Evolutionary conservation across 306 rosid genomes (phyloP).

Genomic region (Argentina anserina): DNA sequence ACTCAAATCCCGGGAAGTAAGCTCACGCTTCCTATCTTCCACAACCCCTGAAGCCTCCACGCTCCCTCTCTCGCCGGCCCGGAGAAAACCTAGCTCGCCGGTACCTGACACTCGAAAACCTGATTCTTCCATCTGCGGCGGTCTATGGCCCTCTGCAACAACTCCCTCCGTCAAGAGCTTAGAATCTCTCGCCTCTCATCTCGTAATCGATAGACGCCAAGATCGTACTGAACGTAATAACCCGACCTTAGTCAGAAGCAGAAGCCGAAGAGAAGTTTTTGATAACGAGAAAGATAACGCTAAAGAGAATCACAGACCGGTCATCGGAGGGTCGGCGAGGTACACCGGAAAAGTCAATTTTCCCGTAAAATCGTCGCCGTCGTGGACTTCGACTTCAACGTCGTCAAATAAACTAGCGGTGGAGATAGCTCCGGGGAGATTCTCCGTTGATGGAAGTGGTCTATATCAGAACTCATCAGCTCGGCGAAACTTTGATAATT

Average conservation of each 20-base stretch:
- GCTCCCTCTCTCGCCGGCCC: slow-evolving; percentile 39
- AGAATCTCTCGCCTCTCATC: slow-evolving; percentile 63
- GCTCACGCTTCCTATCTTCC: slow-evolving; percentile 46
- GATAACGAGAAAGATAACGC: slow-evolving; percentile 31
- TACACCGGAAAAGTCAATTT: slow-evolving; percentile 25
- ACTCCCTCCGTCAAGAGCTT: slow-evolving; percentile 23
- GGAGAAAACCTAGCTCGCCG: slow-evolving; percentile 32
- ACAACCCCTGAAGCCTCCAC: slow-evolving; percentile 24
- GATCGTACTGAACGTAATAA: slow-evolving; percentile 31
- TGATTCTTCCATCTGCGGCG: slow-evolving; percentile 36
- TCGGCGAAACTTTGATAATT: slow-evolving; percentile 29
- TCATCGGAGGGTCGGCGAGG: slow-evolving; percentile 42
- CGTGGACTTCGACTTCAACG: slow-evolving; percentile 19
- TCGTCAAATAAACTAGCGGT: slow-evolving; percentile 15
- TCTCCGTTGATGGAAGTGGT: slow-evolving; percentile 47
- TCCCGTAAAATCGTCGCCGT: slow-evolving; percentile 2
- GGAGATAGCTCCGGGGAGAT: slow-evolving; percentile 37
- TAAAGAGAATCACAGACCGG: slow-evolving; percentile 44
- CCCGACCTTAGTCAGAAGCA: slow-evolving; percentile 19
- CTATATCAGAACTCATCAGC: slow-evolving; percentile 24
- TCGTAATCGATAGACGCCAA: slow-evolving; percentile 50
- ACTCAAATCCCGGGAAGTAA: slow-evolving; percentile 44
- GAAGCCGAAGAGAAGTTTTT: slow-evolving; percentile 30
- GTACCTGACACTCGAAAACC: slow-evolving; percentile 19
- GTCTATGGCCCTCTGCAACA: slow-evolving; percentile 66